phyloP scores from a whole-genome alignment of 306 rosid species.

The Quercus suber region DNA sequence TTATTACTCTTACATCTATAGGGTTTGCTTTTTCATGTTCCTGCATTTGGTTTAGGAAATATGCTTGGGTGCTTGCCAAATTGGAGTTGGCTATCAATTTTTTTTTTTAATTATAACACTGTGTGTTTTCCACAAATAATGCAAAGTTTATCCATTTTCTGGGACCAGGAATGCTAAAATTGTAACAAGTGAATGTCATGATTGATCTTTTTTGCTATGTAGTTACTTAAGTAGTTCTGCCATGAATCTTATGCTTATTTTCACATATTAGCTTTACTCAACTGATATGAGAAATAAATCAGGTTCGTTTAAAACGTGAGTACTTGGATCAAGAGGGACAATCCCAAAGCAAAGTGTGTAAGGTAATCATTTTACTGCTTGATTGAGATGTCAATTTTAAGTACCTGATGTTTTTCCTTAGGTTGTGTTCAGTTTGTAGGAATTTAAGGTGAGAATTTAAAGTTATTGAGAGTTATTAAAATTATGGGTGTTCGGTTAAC shows the following conservation, averaged over 20 bases:
- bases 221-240: slow-evolving; percentile 6
- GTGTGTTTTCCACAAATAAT: background rate
- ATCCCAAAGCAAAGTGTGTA: slow-evolving; percentile 35
- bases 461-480: no score
- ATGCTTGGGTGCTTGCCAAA: background rate
- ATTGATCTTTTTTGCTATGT: background rate
- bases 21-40: background rate
- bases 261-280: slow-evolving; percentile 16
- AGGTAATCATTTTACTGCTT: slow-evolving; percentile 44
- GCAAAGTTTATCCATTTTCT: background rate
- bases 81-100: background rate
- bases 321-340: slow-evolving; percentile 68
- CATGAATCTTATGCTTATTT: slow-evolving; percentile 3
- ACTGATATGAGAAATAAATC: slow-evolving; percentile 26
- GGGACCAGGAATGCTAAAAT: background rate
- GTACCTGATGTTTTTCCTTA: background rate
- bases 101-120: background rate
- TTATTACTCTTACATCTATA: background rate
- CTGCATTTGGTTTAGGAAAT: background rate
- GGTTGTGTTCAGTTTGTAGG: no score
- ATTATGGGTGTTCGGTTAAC: no score
- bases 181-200: background rate
- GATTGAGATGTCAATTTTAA: slow-evolving; percentile 3
- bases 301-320: slow-evolving; percentile 94
- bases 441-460: no score